Conservation (phyloP, 2,329 filamentous ascomycete genomes). For the Aspergillus texensis region DNA sequence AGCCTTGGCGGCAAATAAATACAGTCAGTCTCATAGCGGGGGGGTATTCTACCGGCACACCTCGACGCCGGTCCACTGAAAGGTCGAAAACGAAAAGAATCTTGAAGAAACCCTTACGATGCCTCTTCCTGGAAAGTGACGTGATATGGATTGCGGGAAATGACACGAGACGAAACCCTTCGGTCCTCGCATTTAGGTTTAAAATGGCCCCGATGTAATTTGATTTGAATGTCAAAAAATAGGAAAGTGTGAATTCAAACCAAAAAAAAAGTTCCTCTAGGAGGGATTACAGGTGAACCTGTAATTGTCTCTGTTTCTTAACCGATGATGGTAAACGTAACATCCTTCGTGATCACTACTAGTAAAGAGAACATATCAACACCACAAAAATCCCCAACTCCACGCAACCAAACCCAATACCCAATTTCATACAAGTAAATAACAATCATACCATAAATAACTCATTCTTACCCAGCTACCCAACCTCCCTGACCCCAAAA, state of each 20-base stretch:
- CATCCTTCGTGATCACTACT: not conserved
- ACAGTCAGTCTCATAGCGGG: slow-evolving; percentile 3
- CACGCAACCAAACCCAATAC: not conserved
- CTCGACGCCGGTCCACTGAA: not conserved
- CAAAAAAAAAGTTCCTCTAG: not conserved
- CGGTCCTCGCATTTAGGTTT: slow-evolving; percentile 17
- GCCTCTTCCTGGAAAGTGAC: slow-evolving; percentile 10
- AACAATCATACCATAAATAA: no score
- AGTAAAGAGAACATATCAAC: not conserved
- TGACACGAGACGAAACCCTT: slow-evolving; percentile 14
- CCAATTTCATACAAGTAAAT: not conserved
- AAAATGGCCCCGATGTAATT: slow-evolving; percentile 32
- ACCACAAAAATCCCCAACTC: not conserved
- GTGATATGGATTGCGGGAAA: slow-evolving; percentile 11
- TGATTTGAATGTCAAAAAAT: slow-evolving; percentile 35
- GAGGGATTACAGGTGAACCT: not conserved
- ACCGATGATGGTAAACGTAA: not conserved
- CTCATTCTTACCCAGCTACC: not conserved
- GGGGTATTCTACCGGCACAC: slow-evolving; percentile 1
- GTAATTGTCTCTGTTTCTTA: not conserved
- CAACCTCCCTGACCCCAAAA: not conserved
- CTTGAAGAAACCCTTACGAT: slow-evolving; percentile 6
- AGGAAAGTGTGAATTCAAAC: slow-evolving; percentile 26
- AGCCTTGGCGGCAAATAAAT: slow-evolving; percentile 45
- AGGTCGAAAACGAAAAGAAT: slow-evolving; percentile 8